Conservation (phyloP, 441 rosid genomes). For the Cnidoscolus chayamansa region DNA sequence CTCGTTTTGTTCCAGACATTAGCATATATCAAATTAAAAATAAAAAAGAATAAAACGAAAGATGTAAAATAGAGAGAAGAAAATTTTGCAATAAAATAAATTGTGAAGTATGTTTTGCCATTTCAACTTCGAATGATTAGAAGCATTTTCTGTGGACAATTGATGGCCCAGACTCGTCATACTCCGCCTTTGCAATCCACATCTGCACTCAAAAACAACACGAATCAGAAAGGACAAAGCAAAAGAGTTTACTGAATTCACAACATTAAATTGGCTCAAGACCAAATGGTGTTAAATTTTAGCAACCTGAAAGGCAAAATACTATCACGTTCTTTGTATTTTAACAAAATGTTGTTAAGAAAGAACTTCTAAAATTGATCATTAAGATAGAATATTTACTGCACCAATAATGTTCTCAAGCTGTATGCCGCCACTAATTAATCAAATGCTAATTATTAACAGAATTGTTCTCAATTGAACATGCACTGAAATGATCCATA, state of each 20-base stretch:
- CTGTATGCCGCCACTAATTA: neutral
- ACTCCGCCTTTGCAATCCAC: conserved; percentile 88
- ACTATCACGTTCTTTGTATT: no score
- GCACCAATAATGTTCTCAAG: no score
- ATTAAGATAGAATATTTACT: neutral
- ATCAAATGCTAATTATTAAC: neutral
- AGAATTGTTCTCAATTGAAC: no score
- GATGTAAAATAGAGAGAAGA: neutral
- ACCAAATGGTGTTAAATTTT: neutral
- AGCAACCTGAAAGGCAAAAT: neutral
- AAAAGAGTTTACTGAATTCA: neutral
- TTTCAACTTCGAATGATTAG: conserved; percentile 30
- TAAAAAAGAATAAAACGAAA: neutral
- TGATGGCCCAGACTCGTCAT: conserved; percentile 75
- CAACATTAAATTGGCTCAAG: neutral
- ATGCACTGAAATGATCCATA: neutral
- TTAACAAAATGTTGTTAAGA: no score
- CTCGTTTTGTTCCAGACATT: conserved; percentile 20
- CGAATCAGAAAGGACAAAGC: neutral
- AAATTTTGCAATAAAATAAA: conserved; percentile 16
- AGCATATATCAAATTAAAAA: neutral
- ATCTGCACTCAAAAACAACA: conserved; percentile 46
- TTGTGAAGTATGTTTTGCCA: conserved; percentile 20
- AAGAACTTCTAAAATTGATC: neutral
- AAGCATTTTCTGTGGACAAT: conserved; percentile 89